Evolutionary conservation across 2,329 filamentous ascomycete species (phyloP), one percentile per base, ranked within the genome.

Genomic region (Calcarisporium arbuscula): DNA sequence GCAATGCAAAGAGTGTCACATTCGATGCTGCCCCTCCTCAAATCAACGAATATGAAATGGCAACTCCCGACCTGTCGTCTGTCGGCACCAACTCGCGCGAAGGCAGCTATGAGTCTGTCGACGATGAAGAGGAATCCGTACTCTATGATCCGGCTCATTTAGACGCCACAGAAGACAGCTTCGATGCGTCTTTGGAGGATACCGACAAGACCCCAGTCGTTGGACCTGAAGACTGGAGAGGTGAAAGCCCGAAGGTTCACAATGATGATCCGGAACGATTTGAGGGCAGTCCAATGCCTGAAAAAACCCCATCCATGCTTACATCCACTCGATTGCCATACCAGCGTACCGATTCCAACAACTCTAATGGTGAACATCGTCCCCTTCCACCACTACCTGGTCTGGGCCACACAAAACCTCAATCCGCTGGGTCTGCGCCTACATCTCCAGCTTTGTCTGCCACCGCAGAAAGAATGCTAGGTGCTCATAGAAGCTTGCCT

Each of bases 11-110:
- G 70, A 95, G 89, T 51, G 92, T 98, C 39, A 98, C 90, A 1
- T 98, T 98, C 56, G 88, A 96, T 61, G 84, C 82, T 23, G 88
- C 86, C 3, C 90, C 90, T 16, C 92, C 92, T 17, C 85, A 94
- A 55, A 75, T 98, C 51, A 95, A 96, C 55, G 92, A 98, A 62
- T 98, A 96, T 58, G 92, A 96, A 62, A 89, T 95, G 84, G 85
- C 87, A 21, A 98, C 92, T 3, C 92, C 92, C 9, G 92, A 95
- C 53, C 77, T 94, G n/a, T 95, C 90, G 2, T 94, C 89, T 0
- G 72, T 94, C 17, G 86, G 85, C 18, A 90, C 85, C 31, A 88
- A 83, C 47, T 96, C 90, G 10, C 82, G 90, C 8, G 87, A 95
- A 52, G 87, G 88, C 27, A 96, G 90, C 64, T 95, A 85, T 56